Evolutionary conservation across 495 filamentous ascomycete genomes (phyloP), one percentile per base, ranked within the genome.

Genomic region (Penicillium antarcticum): DNA sequence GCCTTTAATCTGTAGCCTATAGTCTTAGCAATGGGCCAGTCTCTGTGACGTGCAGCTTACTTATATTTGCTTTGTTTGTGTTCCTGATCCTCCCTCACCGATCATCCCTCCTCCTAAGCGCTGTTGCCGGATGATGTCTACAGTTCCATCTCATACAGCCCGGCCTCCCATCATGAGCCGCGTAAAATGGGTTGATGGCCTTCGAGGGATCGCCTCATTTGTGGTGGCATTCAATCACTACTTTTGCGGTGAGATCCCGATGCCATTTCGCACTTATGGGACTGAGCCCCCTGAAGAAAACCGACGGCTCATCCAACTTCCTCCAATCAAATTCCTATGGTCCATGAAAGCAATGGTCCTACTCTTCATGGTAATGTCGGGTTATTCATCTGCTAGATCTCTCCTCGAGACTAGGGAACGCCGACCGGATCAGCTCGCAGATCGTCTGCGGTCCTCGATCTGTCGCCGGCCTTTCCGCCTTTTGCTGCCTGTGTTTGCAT

Each of bases 341-440:
- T 73, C 75, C 2, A 79, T 76, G 23, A 71, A 75, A 12, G 76
- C 79, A 1, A 83, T 84, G 81, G 82, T 86, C 4, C 72, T 79
- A 50, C 71, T 84, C 18, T 85, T 86, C 67, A 84, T 83, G 69
- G 76, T 84, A 38, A 80, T 86, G n/a, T 83, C 80, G 4, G 80
- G 21, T 5, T 23, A 23, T 23, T 23, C 21, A 23, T 2, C 21
- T 3, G 2, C 21, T 23, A 23, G 21, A 23, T 23, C 21, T 23
- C 21, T 23, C 21, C 21, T 23, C 3, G 21, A 23, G 21, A 23
- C 21, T 23, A 82, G 23, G n/a, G 35, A 38, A 5, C 1, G 14
- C n/a, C 35, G n/a, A 12, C 17, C 35, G 2, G 35, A 38, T 2
- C 10, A 7, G 6, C 17, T 38, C 35, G 6, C 17, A 13, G 35